Evolutionary conservation across 495 filamentous ascomycete genomes (phyloP).

Genomic region (Cudoniella acicularis): DNA sequence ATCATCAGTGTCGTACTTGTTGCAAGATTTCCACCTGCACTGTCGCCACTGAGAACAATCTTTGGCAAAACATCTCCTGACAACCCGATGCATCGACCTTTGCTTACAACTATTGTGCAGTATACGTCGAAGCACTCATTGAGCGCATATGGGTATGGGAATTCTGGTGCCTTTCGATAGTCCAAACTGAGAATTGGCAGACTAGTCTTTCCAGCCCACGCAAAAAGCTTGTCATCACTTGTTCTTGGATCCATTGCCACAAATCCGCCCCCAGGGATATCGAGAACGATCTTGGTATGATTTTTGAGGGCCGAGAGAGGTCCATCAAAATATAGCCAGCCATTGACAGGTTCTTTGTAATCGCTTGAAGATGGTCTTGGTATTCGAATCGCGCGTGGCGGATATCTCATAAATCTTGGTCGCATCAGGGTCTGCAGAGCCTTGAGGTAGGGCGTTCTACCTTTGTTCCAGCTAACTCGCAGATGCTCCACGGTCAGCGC

Average conservation of each 20-base stretch:
- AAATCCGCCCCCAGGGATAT: constrained; percentile 92
- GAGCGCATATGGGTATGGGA: constrained; percentile 89
- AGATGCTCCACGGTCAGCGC: constrained; percentile 88
- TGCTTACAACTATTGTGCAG: constrained; percentile 68
- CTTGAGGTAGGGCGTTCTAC: constrained; percentile 75
- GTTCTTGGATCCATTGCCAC: constrained; percentile 91
- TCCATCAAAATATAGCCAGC: constrained; percentile 94
- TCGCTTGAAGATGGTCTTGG: constrained; percentile 71
- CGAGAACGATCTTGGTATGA: constrained; percentile 78
- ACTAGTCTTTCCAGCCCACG: constrained; percentile 82
- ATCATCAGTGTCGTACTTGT: constrained; percentile 83
- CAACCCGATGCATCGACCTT: constrained; percentile 78
- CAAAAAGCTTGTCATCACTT: constrained; percentile 87
- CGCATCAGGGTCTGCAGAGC: constrained; percentile 65
- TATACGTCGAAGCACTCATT: constrained; percentile 98
- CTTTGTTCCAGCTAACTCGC: constrained; percentile 93
- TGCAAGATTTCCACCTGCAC: constrained; percentile 88
- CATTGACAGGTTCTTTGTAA: constrained; percentile 78
- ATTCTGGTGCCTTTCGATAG: constrained; percentile 92
- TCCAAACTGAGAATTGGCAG: constrained; percentile 86
- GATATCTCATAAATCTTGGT: constrained; percentile 73
- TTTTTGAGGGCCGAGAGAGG: constrained; percentile 69
- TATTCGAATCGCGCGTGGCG: constrained; percentile 77
- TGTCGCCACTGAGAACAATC: constrained; percentile 84
- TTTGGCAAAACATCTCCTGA: constrained; percentile 67